Evolutionary conservation across 140 eudicot species (phyloP).

Genomic region (Anethum foeniculum): DNA sequence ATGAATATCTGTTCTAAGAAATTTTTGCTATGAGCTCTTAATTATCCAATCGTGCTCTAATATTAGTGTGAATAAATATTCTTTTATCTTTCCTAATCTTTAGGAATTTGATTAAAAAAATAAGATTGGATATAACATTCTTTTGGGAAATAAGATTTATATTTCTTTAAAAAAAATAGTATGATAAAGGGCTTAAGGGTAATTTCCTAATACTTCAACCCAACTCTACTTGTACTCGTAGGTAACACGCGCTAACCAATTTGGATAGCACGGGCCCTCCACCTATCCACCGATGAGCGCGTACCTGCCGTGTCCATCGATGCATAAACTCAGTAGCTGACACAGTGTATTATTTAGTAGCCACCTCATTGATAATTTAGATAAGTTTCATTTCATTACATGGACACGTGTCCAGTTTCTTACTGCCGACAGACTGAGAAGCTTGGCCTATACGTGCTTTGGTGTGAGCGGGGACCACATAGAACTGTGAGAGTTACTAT

Average conservation of each 20-base stretch:
- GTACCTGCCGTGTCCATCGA: background rate
- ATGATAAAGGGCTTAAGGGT: background rate
- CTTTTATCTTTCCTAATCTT: too few relatives aligned
- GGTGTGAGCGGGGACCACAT: background rate
- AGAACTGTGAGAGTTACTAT: background rate
- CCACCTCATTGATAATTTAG: background rate
- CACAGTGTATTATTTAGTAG: background rate
- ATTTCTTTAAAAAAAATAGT: too few relatives aligned
- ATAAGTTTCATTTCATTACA: background rate
- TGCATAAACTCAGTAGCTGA: background rate
- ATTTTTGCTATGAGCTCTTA: too few relatives aligned
- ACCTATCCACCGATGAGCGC: background rate
- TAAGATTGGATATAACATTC: too few relatives aligned
- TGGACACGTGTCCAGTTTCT: background rate
- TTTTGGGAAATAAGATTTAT: too few relatives aligned
- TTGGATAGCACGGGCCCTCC: background rate
- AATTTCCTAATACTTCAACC: background rate
- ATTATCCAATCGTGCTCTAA: too few relatives aligned
- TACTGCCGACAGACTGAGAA: background rate
- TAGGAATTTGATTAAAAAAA: too few relatives aligned
- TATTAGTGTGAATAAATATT: too few relatives aligned
- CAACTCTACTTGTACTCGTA: background rate
- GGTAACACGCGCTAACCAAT: background rate
- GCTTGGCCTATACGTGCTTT: background rate
- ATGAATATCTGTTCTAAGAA: too few relatives aligned